A percentile compares a stretch with the other conserved stretches of the same genome.
Evolutionary conservation across 495 filamentous ascomycete genomes (phyloP).

Genomic region (Trichoderma asperelloides): DNA sequence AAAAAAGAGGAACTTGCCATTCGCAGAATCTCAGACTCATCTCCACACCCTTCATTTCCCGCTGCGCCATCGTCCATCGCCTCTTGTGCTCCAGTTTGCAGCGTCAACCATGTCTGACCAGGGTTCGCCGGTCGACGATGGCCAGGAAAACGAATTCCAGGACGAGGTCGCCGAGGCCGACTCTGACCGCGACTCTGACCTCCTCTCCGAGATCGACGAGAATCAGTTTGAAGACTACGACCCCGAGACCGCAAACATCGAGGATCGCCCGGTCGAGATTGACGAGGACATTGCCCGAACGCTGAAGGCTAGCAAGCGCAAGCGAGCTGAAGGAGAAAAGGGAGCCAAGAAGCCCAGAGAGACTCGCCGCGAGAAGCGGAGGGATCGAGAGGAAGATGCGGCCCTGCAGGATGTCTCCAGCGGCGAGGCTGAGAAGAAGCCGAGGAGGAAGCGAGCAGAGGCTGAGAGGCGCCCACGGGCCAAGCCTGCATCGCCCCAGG

Average conservation of each 20-base stretch:
- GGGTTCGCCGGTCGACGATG: conserved; percentile 28
- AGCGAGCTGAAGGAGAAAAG: conserved; percentile 52
- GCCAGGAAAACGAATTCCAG: conserved; percentile 27
- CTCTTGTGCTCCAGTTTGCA: neutral
- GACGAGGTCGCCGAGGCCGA: conserved; percentile 32
- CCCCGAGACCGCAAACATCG: conserved; percentile 61
- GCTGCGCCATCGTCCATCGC: neutral
- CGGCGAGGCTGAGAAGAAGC: conserved; percentile 48
- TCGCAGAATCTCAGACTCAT: neutral
- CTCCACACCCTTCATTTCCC: neutral
- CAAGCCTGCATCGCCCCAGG: conserved; percentile 38
- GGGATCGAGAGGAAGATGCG: conserved; percentile 36
- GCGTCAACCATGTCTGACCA: conserved; percentile 34
- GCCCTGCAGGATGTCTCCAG: conserved; percentile 43
- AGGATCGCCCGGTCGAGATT: conserved; percentile 72
- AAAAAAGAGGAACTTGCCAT: neutral
- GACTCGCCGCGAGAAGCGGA: conserved; percentile 60
- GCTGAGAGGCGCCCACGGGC: conserved; percentile 23
- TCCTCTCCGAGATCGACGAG: conserved; percentile 91
- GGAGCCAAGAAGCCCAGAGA: conserved; percentile 65
- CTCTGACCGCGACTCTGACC: conserved; percentile 72
- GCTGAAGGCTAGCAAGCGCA: conserved; percentile 68
- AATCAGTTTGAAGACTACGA: conserved; percentile 88
- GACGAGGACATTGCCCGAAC: conserved; percentile 77
- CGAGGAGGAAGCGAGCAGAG: conserved; percentile 28